Evolutionary conservation across 257 asterid species (phyloP), one percentile per base, ranked within the genome.

Genomic region (Solanum lycopersicoides): DNA sequence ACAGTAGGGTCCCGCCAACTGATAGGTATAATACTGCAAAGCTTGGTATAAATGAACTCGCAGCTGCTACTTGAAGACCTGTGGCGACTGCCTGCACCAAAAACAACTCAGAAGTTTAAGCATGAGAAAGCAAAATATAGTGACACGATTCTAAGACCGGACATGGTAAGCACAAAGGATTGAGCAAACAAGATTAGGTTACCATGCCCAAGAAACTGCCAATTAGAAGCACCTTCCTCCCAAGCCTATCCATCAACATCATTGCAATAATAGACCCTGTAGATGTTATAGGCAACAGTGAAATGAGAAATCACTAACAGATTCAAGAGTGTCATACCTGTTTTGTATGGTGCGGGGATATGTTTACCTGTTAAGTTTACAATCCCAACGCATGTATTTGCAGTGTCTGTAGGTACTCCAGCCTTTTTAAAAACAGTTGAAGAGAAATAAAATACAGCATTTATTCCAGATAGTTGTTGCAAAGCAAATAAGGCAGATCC

Each of bases 151-250:
- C 65, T 42, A 5, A 39, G 39, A 42, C 28, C 53, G 74, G 34
- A 32, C 60, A 44, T 25, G 39, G 83, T 77, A 77, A n/a, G 87
- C 16, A 66, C 25, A 47, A 63, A 13, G 42, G 41, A 65, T 69
- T 16, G 90, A 86, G 83, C 44, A 47, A 85, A 39, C 90, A 92
- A 87, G 74, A 47, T 88, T 92, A 88, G 91, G 96, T 92, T 92
- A 93, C 99, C 99, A 96, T 96, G 93, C 98, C 96, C 84, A 94
- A 87, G 93, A 96, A 96, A 94, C 99, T 96, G 93, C 98, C 90
- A 86, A 93, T 83, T n/a, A 96, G 96, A 83, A 96, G 99, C 89
- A 92, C 93, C 93, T 95, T 96, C 89, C 98, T 92, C 88, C 98
- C 98, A 85, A 95, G 89, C 89, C 86, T 95, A 94, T 96, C 99